Base-by-base conservation (phyloP, 1,284 basidiomycete genomes). In the Dichomitus squalens region DNA sequence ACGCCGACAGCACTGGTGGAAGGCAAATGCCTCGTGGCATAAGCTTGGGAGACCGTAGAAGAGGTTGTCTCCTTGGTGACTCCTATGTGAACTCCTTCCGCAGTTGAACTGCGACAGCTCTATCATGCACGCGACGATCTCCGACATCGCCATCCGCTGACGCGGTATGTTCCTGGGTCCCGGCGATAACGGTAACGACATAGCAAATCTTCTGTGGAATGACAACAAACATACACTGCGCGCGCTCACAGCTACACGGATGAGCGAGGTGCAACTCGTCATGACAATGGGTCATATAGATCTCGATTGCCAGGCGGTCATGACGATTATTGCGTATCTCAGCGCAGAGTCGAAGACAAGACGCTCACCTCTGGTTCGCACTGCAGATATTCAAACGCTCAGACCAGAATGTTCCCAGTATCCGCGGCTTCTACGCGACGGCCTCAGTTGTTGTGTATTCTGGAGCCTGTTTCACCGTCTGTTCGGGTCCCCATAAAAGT, bases 171-270 rank as follows among this genome's bases (percentile, higher is more conserved):
- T 60, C 51, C 56, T 58, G 55, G 39, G 27, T 25, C 35, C 47
- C 61, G 58, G 61, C 39, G 49, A 60, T 63, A 53, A 54, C 61
- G 61, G 61, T 49, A 40, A 55, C 41, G 51, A 41, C 43, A 47
- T 40, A 46, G 35, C 33, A 35, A 35, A 14, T 34, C 35, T 44
- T n/a, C n/a, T 18, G 31, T 29, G 43, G 41, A 39, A 8, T 8
- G 21, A 21, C 34, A 29, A 35, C 35, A 16, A 12, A 16, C 34
- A 23, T 21, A n/a, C 14, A n/a, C 23, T 38, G 25, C 51, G 31
- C 29, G 39, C 39, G 35, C 31, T 23, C 49, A 41, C 9, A 46
- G 33, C n/a, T 52, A 2, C 33, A 40, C 39, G 43, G 43, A 46
- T 23, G 47, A 50, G 4, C 27, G 14, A 48, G 33, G 47, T 35